Conservation (phyloP, 225 moss, liverwort and hornwort species). For the Physcomitrellopsis africana region DNA sequence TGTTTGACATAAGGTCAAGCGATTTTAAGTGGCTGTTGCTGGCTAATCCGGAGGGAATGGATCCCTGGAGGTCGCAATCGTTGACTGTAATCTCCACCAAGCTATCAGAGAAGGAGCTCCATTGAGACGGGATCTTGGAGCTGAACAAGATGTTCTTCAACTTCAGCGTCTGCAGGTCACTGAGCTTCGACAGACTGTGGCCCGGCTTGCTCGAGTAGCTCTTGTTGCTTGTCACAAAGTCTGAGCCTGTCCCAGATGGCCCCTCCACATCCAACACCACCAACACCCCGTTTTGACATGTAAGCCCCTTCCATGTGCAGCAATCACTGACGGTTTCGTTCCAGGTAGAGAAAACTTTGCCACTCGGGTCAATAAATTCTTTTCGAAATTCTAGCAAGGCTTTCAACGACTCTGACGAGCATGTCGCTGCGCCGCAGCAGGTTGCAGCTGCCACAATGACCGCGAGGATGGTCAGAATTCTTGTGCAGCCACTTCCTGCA, state of each 20-base stretch:
- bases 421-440: slow-evolving; percentile 36
- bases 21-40: slow-evolving; percentile 41
- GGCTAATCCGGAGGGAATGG: slow-evolving; percentile 52
- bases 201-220: slow-evolving; percentile 56
- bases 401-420: slow-evolving; percentile 36
- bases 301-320: slow-evolving; percentile 57
- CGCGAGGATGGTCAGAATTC: slow-evolving; percentile 18
- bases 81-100: slow-evolving; percentile 41
- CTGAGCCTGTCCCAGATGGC: slow-evolving; percentile 28
- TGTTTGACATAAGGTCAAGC: slow-evolving; percentile 50
- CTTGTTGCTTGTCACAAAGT: slow-evolving; percentile 38
- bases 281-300: slow-evolving; percentile 39
- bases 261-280: slow-evolving; percentile 45
- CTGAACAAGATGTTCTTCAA: slow-evolving; percentile 45
- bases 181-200: slow-evolving; percentile 44
- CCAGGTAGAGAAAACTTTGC: slow-evolving; percentile 52
- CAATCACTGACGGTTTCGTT: slow-evolving; percentile 40
- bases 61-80: slow-evolving; percentile 53
- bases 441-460: slow-evolving; percentile 16
- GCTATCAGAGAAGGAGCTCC: slow-evolving; percentile 52
- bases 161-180: slow-evolving; percentile 47
- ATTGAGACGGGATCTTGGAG: slow-evolving; percentile 60
- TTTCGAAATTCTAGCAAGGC: slow-evolving; percentile 46
- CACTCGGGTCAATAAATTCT: slow-evolving; percentile 46
- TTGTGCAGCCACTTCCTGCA: slow-evolving; percentile 5